Conservation (phyloP, 768 basidiomycete species). For the Dentipellis fragilis region DNA sequence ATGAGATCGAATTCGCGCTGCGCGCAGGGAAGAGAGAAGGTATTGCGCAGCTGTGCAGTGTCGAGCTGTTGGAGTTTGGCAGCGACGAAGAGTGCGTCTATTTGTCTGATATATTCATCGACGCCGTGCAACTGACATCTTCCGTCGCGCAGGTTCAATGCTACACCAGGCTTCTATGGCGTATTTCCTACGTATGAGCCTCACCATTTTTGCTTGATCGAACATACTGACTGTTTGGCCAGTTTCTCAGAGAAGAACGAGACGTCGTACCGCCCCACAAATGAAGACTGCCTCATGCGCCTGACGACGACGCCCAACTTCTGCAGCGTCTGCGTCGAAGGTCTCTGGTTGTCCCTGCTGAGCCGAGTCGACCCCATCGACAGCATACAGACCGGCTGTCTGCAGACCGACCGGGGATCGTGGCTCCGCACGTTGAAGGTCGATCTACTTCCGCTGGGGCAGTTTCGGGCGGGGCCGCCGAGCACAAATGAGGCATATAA, state of each 20-base stretch:
- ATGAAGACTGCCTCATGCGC: slow-evolving; percentile 79
- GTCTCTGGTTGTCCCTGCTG: slow-evolving; percentile 61
- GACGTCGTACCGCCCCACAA: slow-evolving; percentile 73
- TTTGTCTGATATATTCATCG: neutral
- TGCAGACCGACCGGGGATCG: neutral
- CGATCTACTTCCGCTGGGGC: slow-evolving; percentile 50
- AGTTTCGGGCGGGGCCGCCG: slow-evolving; percentile 30
- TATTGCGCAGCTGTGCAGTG: slow-evolving; percentile 64
- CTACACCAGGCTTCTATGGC: slow-evolving; percentile 47
- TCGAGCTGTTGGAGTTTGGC: slow-evolving; percentile 68
- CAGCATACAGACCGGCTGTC: slow-evolving; percentile 1
- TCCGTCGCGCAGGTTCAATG: slow-evolving; percentile 40
- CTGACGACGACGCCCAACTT: slow-evolving; percentile 58
- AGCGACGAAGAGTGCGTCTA: slow-evolving; percentile 42
- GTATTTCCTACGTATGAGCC: slow-evolving; percentile 61
- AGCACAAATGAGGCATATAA: slow-evolving; percentile 38
- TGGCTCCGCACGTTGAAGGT: slow-evolving; percentile 31
- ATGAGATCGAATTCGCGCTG: slow-evolving; percentile 51
- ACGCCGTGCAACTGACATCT: too few relatives aligned
- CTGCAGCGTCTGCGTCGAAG: slow-evolving; percentile 66
- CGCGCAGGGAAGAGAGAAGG: slow-evolving; percentile 37
- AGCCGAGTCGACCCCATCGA: slow-evolving; percentile 55
- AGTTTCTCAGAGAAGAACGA: slow-evolving; percentile 57
- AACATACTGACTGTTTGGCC: neutral
- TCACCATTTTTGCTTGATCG: neutral